phyloP scores from a whole-genome alignment of 441 rosid genomes.

The Pelargonium fulgidum region DNA sequence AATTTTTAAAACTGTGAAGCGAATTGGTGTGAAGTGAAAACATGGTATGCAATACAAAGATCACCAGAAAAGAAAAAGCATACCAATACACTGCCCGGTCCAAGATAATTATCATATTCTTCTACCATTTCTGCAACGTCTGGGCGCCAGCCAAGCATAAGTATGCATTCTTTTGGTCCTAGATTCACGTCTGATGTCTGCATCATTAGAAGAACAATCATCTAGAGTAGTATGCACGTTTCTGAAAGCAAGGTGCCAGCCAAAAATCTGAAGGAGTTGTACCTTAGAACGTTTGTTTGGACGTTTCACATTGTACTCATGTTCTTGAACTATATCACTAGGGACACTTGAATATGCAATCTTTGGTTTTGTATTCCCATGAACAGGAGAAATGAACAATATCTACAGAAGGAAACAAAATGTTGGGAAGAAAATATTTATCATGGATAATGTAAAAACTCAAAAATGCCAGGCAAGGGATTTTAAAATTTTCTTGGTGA shows the following conservation, averaged over 20 bases:
- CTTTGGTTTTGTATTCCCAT: constrained; percentile 42
- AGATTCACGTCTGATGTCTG: constrained; percentile 60
- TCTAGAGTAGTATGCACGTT: constrained; percentile 10
- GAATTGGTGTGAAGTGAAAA: background rate
- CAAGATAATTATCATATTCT: constrained; percentile 94
- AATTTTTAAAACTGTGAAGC: too few species aligned
- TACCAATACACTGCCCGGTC: constrained; percentile 93
- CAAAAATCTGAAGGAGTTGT: constrained; percentile 14
- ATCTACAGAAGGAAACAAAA: constrained; percentile 32
- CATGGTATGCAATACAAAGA: constrained; percentile 12
- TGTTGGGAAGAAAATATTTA: constrained; percentile 7
- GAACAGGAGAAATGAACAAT: constrained; percentile 72
- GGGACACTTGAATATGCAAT: constrained; percentile 36
- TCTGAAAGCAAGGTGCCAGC: background rate
- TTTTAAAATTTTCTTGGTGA: constrained; percentile 14
- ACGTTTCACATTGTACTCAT: constrained; percentile 47
- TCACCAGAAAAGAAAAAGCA: constrained; percentile 16
- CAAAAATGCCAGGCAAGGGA: constrained; percentile 11
- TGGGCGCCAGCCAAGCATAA: constrained; percentile 93
- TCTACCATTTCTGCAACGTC: constrained; percentile 78
- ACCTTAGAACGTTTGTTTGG: constrained; percentile 71
- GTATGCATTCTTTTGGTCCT: constrained; percentile 81
- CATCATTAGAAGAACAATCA: constrained; percentile 21
- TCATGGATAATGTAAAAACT: constrained; percentile 13
- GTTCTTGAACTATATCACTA: constrained; percentile 21